Conservation (phyloP, 2,329 filamentous ascomycete genomes). For the Zarea fungicola region DNA sequence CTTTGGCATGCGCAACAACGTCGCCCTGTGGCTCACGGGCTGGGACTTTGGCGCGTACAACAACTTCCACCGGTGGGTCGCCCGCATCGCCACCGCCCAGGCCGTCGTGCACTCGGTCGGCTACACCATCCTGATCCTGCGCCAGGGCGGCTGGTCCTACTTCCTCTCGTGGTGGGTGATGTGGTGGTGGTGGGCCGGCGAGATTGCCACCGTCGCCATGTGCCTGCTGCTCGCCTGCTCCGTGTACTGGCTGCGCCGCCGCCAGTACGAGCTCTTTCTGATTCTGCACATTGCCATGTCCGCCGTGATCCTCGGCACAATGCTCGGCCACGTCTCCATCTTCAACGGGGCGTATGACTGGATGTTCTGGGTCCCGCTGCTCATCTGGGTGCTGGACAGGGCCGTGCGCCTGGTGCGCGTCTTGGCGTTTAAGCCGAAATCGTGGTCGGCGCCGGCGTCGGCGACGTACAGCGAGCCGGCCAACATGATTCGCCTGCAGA, state of each 20-base stretch:
- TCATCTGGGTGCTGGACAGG: slow-evolving; percentile 47
- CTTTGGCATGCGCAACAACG: slow-evolving; percentile 62
- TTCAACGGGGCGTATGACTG: slow-evolving; percentile 44
- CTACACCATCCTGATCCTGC: slow-evolving; percentile 45
- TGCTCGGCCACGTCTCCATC: slow-evolving; percentile 50
- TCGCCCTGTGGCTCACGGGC: slow-evolving; percentile 60
- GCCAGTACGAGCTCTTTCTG: slow-evolving; percentile 48
- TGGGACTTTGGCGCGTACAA: slow-evolving; percentile 65
- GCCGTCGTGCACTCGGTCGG: slow-evolving; percentile 58
- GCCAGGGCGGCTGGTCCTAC: slow-evolving; percentile 31
- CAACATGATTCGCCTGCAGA: slow-evolving; percentile 37
- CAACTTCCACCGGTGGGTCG: slow-evolving; percentile 62
- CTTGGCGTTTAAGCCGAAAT: slow-evolving; percentile 32
- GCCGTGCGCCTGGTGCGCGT: slow-evolving; percentile 39
- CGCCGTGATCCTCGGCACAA: slow-evolving; percentile 41
- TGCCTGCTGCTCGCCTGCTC: slow-evolving; percentile 42
- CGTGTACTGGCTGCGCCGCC: slow-evolving; percentile 44
- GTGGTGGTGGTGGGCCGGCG: slow-evolving; percentile 47
- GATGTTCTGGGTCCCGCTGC: slow-evolving; percentile 44
- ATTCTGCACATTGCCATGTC: slow-evolving; percentile 48
- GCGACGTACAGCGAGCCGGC: slow-evolving; percentile 31
- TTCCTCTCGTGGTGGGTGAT: slow-evolving; percentile 34
- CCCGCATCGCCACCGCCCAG: slow-evolving; percentile 55
- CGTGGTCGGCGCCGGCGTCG: slow-evolving; percentile 31
- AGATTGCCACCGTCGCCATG: slow-evolving; percentile 42